Evolutionary conservation across 257 asterid species (phyloP).

Genomic region (Solanum verrucosum): DNA sequence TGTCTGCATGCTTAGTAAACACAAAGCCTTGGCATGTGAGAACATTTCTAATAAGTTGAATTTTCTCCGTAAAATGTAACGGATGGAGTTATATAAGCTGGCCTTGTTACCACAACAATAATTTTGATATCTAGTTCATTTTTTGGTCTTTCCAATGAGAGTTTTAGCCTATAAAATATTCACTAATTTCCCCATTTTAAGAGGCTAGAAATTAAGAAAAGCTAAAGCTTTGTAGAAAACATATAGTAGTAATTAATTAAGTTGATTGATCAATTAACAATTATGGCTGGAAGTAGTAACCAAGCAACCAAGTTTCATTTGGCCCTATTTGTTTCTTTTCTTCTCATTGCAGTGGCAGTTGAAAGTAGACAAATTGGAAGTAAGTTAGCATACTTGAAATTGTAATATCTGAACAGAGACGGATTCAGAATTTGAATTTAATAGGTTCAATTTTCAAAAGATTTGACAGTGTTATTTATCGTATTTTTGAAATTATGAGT

Average conservation of each 20-base stretch:
- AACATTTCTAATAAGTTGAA: no score
- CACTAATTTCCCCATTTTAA: background rate
- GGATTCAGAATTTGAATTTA: background rate
- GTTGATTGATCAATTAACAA: background rate
- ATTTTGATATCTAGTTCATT: background rate
- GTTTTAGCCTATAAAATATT: background rate
- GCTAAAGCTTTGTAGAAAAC: background rate
- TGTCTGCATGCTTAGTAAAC: no score
- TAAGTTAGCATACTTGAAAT: background rate
- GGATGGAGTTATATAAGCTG: background rate
- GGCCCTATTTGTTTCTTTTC: background rate
- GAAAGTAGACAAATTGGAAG: background rate
- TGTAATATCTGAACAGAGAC: fast-evolving
- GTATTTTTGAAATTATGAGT: background rate
- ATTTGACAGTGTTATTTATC: background rate
- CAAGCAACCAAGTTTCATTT: background rate
- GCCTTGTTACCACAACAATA: background rate
- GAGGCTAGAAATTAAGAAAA: background rate
- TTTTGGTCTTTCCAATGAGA: background rate
- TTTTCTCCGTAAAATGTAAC: background rate
- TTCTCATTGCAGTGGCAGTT: background rate
- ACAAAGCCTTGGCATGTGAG: background rate
- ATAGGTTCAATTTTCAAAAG: background rate
- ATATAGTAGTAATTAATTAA: background rate
- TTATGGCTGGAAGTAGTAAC: background rate